Conservation (phyloP, 2,329 filamentous ascomycete genomes). For the Apiospora malaysiana region DNA sequence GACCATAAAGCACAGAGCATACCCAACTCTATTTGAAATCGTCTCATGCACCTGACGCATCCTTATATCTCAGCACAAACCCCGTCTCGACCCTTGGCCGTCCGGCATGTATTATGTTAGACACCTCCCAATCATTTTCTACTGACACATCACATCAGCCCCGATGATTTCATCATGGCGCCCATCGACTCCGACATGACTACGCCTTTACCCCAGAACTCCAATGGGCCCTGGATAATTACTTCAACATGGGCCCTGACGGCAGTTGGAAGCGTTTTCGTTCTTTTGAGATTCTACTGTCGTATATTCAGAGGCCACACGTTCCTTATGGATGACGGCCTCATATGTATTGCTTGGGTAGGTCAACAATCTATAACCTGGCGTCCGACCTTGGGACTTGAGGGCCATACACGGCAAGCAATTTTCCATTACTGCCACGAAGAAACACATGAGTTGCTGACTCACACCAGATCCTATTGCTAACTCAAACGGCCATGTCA, state of each 20-base stretch:
- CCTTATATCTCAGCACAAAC: neutral
- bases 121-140: neutral
- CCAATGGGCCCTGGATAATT: neutral
- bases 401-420: too few species aligned
- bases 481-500: neutral
- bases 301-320: neutral
- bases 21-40: neutral
- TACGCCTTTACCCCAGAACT: neutral
- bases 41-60: neutral
- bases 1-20: neutral
- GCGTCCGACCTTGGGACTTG: too few species aligned
- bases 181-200: neutral
- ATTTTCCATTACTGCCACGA: too few species aligned
- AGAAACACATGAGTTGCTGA: neutral
- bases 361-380: neutral
- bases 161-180: neutral
- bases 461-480: neutral
- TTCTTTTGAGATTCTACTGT: neutral
- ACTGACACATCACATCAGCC: neutral
- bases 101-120: neutral
- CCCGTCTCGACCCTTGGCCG: neutral
- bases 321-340: neutral
- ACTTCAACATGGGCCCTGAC: constrained; percentile 3
- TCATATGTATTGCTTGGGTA: neutral
- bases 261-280: neutral